Percentiles rank a stretch among this genome's conserved stretches.
Conservation (phyloP, 345 rosid genomes). For the Salix purpurea region DNA sequence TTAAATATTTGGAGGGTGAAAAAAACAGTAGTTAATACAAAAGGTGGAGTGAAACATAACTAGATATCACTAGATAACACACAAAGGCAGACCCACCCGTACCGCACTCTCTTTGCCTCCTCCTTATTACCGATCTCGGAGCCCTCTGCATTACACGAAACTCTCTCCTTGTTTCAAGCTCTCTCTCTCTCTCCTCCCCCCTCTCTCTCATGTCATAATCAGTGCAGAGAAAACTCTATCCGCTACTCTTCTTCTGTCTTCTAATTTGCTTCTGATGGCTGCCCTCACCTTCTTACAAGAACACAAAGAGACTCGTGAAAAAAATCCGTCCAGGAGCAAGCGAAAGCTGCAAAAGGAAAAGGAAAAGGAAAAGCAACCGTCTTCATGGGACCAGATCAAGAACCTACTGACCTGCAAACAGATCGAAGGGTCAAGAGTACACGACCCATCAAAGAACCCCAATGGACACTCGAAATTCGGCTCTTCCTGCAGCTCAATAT, state of each 20-base stretch:
- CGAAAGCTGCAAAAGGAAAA: slow-evolving; percentile 31
- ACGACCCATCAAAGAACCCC: slow-evolving; percentile 62
- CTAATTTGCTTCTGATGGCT: slow-evolving; percentile 44
- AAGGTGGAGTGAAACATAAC: neutral
- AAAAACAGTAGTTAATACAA: neutral
- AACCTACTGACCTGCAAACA: slow-evolving; percentile 85
- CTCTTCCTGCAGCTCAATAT: slow-evolving; percentile 86
- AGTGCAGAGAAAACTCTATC: slow-evolving; percentile 4
- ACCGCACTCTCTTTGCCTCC: slow-evolving; percentile 23
- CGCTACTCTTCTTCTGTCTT: neutral
- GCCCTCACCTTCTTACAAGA: slow-evolving; percentile 54
- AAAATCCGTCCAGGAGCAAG: slow-evolving; percentile 28
- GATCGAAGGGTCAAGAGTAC: slow-evolving; percentile 67
- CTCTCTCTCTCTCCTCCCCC: neutral
- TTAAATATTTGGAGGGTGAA: too few relatives aligned
- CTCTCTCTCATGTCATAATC: slow-evolving; percentile 6
- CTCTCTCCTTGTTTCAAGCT: slow-evolving; percentile 9
- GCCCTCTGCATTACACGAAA: slow-evolving; percentile 26
- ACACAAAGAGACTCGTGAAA: slow-evolving; percentile 18
- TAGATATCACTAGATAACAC: slow-evolving; percentile 7
- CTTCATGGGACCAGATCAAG: slow-evolving; percentile 98
- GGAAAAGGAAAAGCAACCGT: slow-evolving; percentile 46
- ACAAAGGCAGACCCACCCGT: slow-evolving; percentile 32
- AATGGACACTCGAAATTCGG: slow-evolving; percentile 38
- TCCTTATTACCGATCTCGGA: slow-evolving; percentile 44